Percentiles rank a stretch among this genome's conserved stretches.
phyloP scores from a whole-genome alignment of 208 protist species.

The Trypanosoma caninum region DNA sequence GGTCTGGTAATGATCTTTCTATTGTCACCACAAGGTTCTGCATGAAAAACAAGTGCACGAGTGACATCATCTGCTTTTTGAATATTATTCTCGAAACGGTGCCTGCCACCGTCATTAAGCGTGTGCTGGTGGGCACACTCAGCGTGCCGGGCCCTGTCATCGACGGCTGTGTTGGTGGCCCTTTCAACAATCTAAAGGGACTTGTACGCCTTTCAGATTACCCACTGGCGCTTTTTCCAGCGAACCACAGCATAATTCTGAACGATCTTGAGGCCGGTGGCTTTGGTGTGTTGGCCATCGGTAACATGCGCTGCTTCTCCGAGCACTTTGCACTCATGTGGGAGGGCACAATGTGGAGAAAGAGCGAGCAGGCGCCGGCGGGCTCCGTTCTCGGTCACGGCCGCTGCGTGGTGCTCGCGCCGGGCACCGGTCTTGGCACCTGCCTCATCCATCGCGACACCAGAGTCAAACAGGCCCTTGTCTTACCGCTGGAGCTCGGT shows the following conservation, averaged over 20 bases:
- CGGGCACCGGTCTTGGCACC: conserved; percentile 61
- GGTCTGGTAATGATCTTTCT: conserved; percentile 16
- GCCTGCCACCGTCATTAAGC: conserved; percentile 24
- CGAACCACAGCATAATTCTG: conserved; percentile 44
- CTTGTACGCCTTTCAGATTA: conserved; percentile 40
- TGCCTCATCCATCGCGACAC: conserved; percentile 56
- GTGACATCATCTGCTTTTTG: conserved; percentile 53
- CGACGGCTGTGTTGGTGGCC: conserved; percentile 41
- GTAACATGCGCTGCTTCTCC: conserved; percentile 33
- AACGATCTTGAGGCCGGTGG: conserved; percentile 69
- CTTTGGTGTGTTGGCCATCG: conserved; percentile 60
- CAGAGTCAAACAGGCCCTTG: conserved; percentile 26
- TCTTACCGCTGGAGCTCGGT: conserved; percentile 53
- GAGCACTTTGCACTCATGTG: conserved; percentile 73
- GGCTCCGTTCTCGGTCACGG: conserved; percentile 33
- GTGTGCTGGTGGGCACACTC: conserved; percentile 43
- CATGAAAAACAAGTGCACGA: conserved; percentile 42
- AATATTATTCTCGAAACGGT: conserved; percentile 30
- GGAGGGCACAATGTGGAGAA: conserved; percentile 54
- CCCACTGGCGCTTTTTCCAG: conserved; percentile 50
- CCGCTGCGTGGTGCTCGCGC: conserved; percentile 49
- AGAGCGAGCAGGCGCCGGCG: conserved; percentile 16
- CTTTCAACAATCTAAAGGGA: conserved; percentile 73
- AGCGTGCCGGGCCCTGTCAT: conserved; percentile 61
- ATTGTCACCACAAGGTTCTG: conserved; percentile 46